Evolutionary conservation across 2,329 filamentous ascomycete genomes (phyloP).

Genomic region (Xylaria digitata): DNA sequence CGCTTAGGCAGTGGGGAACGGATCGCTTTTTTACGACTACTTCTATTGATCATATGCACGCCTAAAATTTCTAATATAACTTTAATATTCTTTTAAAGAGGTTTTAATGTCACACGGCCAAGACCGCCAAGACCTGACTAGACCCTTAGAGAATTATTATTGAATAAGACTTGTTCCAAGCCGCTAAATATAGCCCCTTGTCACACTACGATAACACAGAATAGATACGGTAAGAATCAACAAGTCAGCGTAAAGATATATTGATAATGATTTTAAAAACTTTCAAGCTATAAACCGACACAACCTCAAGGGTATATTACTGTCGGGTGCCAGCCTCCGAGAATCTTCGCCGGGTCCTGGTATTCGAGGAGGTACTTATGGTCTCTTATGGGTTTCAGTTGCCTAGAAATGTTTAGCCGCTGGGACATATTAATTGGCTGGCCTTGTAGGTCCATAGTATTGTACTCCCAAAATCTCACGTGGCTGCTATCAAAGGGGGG

Average conservation of each 20-base stretch:
- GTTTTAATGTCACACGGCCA: too few relatives aligned
- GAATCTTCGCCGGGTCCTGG: conserved; percentile 15
- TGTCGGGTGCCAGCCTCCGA: conserved; percentile 32
- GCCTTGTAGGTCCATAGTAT: conserved; percentile 29
- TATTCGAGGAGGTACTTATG: conserved; percentile 20
- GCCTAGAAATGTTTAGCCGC: conserved; percentile 28
- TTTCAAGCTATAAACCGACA: background rate
- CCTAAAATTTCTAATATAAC: background rate
- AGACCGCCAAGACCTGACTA: too few relatives aligned
- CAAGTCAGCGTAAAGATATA: background rate
- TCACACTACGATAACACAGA: background rate
- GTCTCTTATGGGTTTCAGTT: conserved; percentile 22
- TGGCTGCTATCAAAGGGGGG: conserved; percentile 31
- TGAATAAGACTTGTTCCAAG: too few relatives aligned
- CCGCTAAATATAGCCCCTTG: too few relatives aligned
- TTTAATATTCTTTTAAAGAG: background rate
- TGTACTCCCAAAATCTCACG: conserved; percentile 34
- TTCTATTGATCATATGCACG: background rate
- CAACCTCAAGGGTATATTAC: conserved; percentile 8
- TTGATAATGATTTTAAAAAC: too few relatives aligned
- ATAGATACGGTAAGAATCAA: background rate
- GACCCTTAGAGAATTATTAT: too few relatives aligned
- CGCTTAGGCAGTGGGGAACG: too few relatives aligned
- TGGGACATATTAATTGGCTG: conserved; percentile 21
- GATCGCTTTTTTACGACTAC: background rate